These are phyloP conservation scores for Cladorrhinum sp. DNA, from an alignment of 2,329 filamentous ascomycete species.

Conservation along the genomic window DNA sequence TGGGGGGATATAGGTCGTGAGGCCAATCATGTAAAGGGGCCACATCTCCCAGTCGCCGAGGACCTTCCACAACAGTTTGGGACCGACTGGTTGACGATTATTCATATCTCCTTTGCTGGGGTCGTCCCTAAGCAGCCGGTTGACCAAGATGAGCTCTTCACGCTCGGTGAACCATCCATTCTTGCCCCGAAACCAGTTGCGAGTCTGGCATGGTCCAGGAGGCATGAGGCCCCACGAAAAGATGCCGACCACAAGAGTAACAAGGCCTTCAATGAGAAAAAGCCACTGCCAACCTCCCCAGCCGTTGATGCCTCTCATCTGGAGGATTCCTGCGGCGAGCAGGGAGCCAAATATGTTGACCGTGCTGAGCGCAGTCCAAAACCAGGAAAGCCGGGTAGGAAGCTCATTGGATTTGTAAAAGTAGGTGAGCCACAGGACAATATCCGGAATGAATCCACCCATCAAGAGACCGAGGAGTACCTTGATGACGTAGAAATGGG, in stretches of 20 bases:
- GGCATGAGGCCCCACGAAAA: conserved; percentile 46
- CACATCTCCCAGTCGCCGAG: conserved; percentile 60
- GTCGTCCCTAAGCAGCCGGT: conserved; percentile 58
- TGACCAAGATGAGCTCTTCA: conserved; percentile 62
- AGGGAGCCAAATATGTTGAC: conserved; percentile 54
- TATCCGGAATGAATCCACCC: conserved; percentile 63
- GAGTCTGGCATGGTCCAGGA: conserved; percentile 47
- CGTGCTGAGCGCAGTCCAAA: conserved; percentile 65
- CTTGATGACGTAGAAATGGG: conserved; percentile 33
- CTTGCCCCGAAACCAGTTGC: conserved; percentile 55
- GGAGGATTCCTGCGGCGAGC: conserved; percentile 52
- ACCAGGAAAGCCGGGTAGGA: conserved; percentile 59
- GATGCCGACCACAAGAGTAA: conserved; percentile 42
- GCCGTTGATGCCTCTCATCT: conserved; percentile 47
- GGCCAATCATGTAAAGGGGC: conserved; percentile 51
- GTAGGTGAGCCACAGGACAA: conserved; percentile 68
- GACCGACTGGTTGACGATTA: conserved; percentile 51
- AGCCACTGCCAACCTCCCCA: conserved; percentile 40
- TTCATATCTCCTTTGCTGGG: conserved; percentile 61
- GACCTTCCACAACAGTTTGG: conserved; percentile 47
- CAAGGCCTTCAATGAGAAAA: conserved; percentile 52
- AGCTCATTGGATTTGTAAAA: conserved; percentile 73
- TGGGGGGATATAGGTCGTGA: conserved; percentile 48
- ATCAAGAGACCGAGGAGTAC: conserved; percentile 46
- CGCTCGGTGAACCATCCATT: conserved; percentile 60